A percentile compares a stretch with the other conserved stretches of the same genome.
Conservation (phyloP, 306 rosid species). For the Prunus mira region DNA sequence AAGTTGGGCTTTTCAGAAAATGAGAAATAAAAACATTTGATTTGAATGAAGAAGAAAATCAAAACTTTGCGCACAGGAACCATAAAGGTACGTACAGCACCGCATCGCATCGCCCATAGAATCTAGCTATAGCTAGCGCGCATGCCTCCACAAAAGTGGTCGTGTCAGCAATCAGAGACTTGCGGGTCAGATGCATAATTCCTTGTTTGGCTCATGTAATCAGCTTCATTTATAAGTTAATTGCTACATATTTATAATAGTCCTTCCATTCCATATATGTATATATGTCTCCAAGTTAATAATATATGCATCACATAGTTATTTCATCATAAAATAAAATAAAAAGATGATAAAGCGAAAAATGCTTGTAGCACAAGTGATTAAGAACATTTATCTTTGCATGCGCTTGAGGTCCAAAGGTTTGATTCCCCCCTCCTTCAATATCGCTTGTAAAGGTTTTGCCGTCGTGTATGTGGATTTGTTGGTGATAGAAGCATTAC, state of each 20-base stretch:
- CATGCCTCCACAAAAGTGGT: slow-evolving; percentile 1
- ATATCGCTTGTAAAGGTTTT: too few relatives aligned
- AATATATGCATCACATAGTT: too few relatives aligned
- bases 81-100: neutral
- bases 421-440: too few relatives aligned
- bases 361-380: too few relatives aligned
- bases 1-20: neutral
- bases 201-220: neutral
- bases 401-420: too few relatives aligned
- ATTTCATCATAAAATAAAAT: too few relatives aligned
- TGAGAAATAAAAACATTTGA: neutral
- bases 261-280: too few relatives aligned
- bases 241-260: too few relatives aligned
- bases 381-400: too few relatives aligned
- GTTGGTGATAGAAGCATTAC: neutral
- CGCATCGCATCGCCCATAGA: neutral
- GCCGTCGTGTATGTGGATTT: too few relatives aligned
- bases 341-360: too few relatives aligned
- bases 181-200: neutral
- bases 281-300: too few relatives aligned
- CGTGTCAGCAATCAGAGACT: neutral
- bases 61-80: neutral
- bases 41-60: neutral
- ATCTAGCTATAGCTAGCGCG: neutral
- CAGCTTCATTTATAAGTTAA: neutral